Conservation (phyloP, 108 stramenopile species). For the Seminavis robusta region DNA sequence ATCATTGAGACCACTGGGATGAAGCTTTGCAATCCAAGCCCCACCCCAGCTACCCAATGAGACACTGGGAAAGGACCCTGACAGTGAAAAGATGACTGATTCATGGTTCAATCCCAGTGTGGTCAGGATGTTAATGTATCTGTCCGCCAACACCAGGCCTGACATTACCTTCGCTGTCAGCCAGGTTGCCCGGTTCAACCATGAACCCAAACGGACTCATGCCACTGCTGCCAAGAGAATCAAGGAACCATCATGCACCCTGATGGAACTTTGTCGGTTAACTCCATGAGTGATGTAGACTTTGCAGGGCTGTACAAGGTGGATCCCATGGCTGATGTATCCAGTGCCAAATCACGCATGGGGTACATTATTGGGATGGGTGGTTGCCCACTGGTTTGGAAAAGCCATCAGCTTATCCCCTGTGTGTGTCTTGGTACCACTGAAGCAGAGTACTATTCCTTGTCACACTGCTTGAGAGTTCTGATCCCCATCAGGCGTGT, state of each 20-base stretch:
- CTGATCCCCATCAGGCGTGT: conserved; percentile 28
- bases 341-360: conserved; percentile 34
- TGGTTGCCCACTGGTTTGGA: conserved; percentile 48
- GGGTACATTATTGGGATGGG: conserved; percentile 34
- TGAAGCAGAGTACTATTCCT: conserved; percentile 43
- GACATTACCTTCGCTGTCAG: conserved; percentile 42
- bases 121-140: conserved; percentile 44
- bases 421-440: conserved; percentile 32
- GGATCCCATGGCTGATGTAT: conserved; percentile 18
- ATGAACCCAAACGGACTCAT: conserved; percentile 32
- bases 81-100: conserved; percentile 28
- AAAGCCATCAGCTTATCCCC: conserved; percentile 29
- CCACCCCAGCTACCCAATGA: conserved; percentile 16
- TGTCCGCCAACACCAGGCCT: conserved; percentile 33
- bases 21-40: conserved; percentile 28
- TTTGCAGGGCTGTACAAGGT: conserved; percentile 29
- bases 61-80: conserved; percentile 33
- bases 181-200: conserved; percentile 39
- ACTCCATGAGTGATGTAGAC: conserved; percentile 44
- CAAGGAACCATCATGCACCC: conserved; percentile 33
- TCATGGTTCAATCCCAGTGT: conserved; percentile 30
- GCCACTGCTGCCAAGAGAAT: conserved; percentile 49
- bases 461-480: conserved; percentile 20
- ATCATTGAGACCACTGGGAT: conserved; percentile 50
- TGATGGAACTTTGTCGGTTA: conserved; percentile 6